phyloP scores from a whole-genome alignment of 495 filamentous ascomycete species.

The Aspergillus mulundensis region DNA sequence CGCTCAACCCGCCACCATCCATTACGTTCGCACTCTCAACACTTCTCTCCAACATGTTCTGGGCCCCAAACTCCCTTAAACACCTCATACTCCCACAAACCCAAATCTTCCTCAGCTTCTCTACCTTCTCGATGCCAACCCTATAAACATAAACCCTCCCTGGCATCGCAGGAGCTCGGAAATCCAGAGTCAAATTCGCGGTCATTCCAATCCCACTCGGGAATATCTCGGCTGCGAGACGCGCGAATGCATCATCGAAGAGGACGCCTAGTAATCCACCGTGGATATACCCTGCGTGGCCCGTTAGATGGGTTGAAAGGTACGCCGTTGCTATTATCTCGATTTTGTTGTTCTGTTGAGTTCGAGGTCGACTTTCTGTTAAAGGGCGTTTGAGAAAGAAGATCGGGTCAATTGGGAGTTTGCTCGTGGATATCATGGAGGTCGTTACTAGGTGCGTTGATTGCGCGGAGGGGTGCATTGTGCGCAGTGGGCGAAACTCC shows the following conservation, averaged over 20 bases:
- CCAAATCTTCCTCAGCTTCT: background rate
- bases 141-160: background rate
- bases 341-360: background rate
- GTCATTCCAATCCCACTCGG: background rate
- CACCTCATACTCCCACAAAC: background rate
- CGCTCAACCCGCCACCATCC: background rate
- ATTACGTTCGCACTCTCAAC: background rate
- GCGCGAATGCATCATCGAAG: conserved; percentile 1
- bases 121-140: background rate
- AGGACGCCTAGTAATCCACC: background rate
- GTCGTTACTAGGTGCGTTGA: background rate
- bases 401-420: background rate
- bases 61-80: background rate
- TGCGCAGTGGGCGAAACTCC: background rate
- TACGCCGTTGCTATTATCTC: background rate
- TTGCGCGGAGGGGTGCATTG: background rate
- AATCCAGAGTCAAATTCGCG: background rate
- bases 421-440: background rate
- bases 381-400: background rate
- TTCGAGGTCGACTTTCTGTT: background rate
- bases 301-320: background rate
- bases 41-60: background rate
- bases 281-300: background rate
- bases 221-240: background rate
- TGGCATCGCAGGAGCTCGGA: background rate